Conservation (phyloP, 2,329 filamentous ascomycete species). For the Talaromyces rugulosus region DNA sequence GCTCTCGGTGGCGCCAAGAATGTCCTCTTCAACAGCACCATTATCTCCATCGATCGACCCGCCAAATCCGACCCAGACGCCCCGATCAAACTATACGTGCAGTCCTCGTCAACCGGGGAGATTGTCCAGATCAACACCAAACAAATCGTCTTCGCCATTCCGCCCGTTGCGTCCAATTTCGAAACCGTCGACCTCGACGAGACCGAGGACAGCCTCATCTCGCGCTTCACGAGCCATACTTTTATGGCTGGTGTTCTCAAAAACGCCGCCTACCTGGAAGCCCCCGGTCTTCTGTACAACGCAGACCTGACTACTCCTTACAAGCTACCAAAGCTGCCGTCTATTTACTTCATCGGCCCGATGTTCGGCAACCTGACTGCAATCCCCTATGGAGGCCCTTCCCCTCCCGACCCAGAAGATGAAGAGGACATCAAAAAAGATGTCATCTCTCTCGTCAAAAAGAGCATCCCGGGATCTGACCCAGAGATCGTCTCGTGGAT, state of each 20-base stretch:
- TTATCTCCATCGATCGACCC: neutral
- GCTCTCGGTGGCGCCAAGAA: neutral
- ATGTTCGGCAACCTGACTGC: neutral
- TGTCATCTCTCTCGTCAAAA: neutral
- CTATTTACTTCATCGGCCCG: neutral
- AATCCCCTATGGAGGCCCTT: neutral
- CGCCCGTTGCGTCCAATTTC: neutral
- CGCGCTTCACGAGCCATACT: neutral
- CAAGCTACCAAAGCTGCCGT: neutral
- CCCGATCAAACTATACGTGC: neutral
- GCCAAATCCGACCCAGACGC: neutral
- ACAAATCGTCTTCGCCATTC: neutral
- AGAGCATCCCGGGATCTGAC: neutral
- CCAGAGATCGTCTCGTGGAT: neutral
- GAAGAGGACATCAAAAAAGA: neutral
- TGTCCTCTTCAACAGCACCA: neutral
- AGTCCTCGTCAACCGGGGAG: neutral
- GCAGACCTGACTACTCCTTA: neutral
- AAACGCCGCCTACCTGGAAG: neutral
- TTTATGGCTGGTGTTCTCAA: neutral
- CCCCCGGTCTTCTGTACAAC: neutral
- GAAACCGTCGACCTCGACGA: neutral
- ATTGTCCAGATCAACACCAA: neutral
- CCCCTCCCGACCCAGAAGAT: neutral
- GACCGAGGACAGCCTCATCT: neutral